Evolutionary conservation across 2,329 filamentous ascomycete genomes (phyloP).

Genomic region (Davidsoniella virescens): DNA sequence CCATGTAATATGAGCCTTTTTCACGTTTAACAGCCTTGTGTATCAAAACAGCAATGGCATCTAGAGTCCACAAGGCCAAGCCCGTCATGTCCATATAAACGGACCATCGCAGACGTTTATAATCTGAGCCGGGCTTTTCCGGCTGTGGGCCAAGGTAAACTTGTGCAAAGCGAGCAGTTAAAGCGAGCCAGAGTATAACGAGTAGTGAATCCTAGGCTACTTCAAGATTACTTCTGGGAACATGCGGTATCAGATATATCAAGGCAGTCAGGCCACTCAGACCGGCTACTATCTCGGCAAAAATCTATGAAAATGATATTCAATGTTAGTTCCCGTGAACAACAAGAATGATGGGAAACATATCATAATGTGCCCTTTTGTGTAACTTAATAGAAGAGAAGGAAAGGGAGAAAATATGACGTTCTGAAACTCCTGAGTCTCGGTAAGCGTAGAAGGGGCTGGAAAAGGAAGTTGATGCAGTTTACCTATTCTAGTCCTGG

Average conservation of each 20-base stretch:
- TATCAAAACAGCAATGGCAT: conserved; percentile 7
- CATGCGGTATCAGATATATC: conserved; percentile 11
- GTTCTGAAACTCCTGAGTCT: neutral
- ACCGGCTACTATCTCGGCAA: conserved; percentile 8
- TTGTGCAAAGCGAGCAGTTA: conserved; percentile 8
- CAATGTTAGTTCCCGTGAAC: no score
- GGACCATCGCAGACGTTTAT: conserved; percentile 10
- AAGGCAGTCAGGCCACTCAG: conserved; percentile 8
- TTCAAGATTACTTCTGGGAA: conserved; percentile 6
- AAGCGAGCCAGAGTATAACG: conserved; percentile 10
- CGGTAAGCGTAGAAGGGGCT: neutral
- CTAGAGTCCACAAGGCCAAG: conserved; percentile 9
- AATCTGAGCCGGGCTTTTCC: conserved; percentile 7
- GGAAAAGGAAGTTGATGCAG: neutral
- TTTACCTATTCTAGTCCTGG: conserved; percentile 10
- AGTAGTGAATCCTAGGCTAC: conserved; percentile 10
- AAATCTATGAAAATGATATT: neutral
- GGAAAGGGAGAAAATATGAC: neutral
- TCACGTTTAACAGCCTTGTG: conserved; percentile 7
- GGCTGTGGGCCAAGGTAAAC: conserved; percentile 9
- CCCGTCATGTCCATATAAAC: conserved; percentile 10
- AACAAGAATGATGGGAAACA: no score
- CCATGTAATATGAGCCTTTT: neutral
- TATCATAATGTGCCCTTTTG: neutral
- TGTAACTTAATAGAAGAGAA: neutral